A percentile compares a stretch with the other conserved stretches of the same genome.
Evolutionary conservation across 441 rosid species (phyloP).

Genomic region (Jatropha podagrica): DNA sequence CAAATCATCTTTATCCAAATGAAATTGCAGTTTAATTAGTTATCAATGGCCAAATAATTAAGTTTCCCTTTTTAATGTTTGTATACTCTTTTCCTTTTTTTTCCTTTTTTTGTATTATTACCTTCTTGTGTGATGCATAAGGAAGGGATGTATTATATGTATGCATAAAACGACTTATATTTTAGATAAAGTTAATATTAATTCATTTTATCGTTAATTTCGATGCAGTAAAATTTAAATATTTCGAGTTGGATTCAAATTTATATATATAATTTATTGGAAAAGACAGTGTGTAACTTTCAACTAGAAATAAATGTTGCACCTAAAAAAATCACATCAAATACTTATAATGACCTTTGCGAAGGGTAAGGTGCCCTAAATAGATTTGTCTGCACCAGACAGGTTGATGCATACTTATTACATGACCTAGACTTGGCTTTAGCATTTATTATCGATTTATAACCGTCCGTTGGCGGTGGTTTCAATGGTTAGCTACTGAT

Average conservation of each 20-base stretch:
- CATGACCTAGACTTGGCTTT: too few relatives aligned
- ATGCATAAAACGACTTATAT: too few relatives aligned
- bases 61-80: background rate
- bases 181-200: too few relatives aligned
- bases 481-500: too few relatives aligned
- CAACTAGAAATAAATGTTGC: background rate
- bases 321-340: background rate
- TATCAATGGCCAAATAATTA: background rate
- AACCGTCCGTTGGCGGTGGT: too few relatives aligned
- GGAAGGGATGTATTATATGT: background rate
- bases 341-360: background rate
- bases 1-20: conserved; percentile 15
- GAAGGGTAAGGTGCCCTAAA: background rate
- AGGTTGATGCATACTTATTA: background rate
- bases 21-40: conserved; percentile 25
- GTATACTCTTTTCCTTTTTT: background rate
- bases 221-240: too few relatives aligned
- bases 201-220: too few relatives aligned
- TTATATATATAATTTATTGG: too few relatives aligned
- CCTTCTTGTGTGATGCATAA: background rate
- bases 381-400: background rate
- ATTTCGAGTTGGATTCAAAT: too few relatives aligned
- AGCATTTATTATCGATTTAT: too few relatives aligned
- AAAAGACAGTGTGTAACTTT: background rate
- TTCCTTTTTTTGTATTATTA: background rate